phyloP scores from a whole-genome alignment of 2,329 filamentous ascomycete genomes.

The Claviceps purpurea region DNA sequence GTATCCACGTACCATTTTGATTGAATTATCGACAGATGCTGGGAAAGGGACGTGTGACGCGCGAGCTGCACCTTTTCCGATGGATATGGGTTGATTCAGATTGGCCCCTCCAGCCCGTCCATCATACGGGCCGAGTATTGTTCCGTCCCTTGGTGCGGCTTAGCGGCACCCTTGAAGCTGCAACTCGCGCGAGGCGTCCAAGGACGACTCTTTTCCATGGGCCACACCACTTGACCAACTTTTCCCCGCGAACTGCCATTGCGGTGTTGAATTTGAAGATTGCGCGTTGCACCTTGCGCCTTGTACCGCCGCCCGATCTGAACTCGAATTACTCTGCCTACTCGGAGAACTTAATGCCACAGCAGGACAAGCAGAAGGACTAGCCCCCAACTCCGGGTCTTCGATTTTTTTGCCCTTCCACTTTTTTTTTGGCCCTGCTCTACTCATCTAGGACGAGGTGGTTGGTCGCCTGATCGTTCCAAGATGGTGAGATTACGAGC shows the following conservation, averaged over 20 bases:
- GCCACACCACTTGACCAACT: constrained; percentile 1
- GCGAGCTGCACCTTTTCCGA: constrained; percentile 18
- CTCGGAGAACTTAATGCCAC: neutral
- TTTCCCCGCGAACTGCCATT: constrained; percentile 4
- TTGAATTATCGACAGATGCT: constrained; percentile 22
- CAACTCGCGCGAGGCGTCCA: too few species aligned
- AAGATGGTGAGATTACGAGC: constrained; percentile 30
- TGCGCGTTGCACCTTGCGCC: neutral
- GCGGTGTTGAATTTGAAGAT: neutral
- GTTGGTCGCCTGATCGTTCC: neutral
- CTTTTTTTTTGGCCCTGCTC: neutral
- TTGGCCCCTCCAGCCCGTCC: neutral
- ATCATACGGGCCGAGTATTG: constrained; percentile 1
- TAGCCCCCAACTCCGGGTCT: neutral
- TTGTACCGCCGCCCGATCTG: neutral
- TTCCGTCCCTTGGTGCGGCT: neutral
- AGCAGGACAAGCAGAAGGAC: neutral
- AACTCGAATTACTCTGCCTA: neutral
- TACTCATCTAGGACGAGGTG: neutral
- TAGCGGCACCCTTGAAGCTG: too few species aligned
- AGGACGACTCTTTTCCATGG: too few species aligned
- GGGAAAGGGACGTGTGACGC: constrained; percentile 7
- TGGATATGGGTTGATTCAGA: neutral
- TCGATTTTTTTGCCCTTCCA: neutral
- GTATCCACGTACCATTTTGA: constrained; percentile 41